phyloP scores from a whole-genome alignment of 768 basidiomycete species.

The Coprinopsis marcescibilis region DNA sequence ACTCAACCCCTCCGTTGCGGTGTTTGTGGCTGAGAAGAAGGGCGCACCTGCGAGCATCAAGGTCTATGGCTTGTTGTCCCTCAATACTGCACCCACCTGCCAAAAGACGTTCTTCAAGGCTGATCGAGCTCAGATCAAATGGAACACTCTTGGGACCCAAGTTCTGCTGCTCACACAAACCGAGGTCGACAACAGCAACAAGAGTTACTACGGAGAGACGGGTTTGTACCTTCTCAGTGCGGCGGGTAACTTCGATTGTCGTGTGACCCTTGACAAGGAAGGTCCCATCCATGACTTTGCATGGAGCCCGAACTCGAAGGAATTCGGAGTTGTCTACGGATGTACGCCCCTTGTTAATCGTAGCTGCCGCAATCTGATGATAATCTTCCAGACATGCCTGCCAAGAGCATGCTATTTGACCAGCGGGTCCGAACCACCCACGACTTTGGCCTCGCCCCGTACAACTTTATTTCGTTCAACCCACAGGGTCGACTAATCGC shows the following conservation, averaged over 20 bases:
- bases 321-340: constrained; percentile 95
- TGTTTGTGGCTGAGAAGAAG: constrained; percentile 94
- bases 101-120: constrained; percentile 96
- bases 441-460: constrained; percentile 86
- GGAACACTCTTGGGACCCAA: constrained; percentile 92
- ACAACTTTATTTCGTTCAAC: constrained; percentile 93
- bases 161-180: constrained; percentile 90
- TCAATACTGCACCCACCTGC: constrained; percentile 60
- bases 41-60: constrained; percentile 86
- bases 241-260: constrained; percentile 89
- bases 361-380: constrained; percentile 1
- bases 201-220: constrained; percentile 98
- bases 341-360: too few species aligned
- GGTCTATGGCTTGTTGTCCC: constrained; percentile 68
- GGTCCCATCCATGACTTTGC: constrained; percentile 95
- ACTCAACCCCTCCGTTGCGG: constrained; percentile 80
- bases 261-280: constrained; percentile 87
- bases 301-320: constrained; percentile 96
- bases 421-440: constrained; percentile 81
- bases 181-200: constrained; percentile 95
- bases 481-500: constrained; percentile 86
- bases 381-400: constrained; percentile 74
- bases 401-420: constrained; percentile 89
- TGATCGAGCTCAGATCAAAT: constrained; percentile 89
- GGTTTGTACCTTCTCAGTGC: constrained; percentile 89